phyloP scores from a whole-genome alignment of 257 asterid species.

The Fraxinus excelsior region DNA sequence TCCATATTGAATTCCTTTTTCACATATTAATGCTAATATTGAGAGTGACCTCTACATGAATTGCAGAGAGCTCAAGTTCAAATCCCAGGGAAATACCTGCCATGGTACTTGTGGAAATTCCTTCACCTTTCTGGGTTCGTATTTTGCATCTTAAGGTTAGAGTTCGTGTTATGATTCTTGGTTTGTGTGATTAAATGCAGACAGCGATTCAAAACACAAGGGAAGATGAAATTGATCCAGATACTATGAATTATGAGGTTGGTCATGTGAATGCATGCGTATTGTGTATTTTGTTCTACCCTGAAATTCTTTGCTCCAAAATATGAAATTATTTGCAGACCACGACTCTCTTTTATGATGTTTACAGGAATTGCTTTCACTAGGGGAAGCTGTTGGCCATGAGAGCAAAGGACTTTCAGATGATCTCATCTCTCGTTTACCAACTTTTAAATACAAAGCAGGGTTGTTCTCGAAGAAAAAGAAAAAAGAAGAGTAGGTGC shows the following conservation, averaged over 20 bases:
- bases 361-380: slow-evolving; percentile 68
- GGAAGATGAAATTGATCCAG: slow-evolving; percentile 77
- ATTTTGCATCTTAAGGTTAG: slow-evolving; percentile 20
- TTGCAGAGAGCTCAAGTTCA: slow-evolving; percentile 54
- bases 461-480: slow-evolving; percentile 51
- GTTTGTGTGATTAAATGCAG: slow-evolving; percentile 40
- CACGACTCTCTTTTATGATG: slow-evolving; percentile 14
- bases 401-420: slow-evolving; percentile 79
- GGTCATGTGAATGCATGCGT: slow-evolving; percentile 8
- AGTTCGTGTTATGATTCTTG: slow-evolving; percentile 3
- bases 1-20: background rate
- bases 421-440: slow-evolving; percentile 68
- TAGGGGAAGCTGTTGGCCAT: slow-evolving; percentile 82
- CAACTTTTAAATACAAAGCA: slow-evolving; percentile 68
- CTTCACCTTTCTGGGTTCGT: slow-evolving; percentile 20
- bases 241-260: slow-evolving; percentile 89
- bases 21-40: background rate
- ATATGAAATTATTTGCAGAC: background rate
- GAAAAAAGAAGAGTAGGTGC: slow-evolving; percentile 32
- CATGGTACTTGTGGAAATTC: slow-evolving; percentile 44
- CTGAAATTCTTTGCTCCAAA: slow-evolving; percentile 11
- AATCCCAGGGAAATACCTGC: slow-evolving; percentile 34
- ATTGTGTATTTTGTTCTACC: background rate
- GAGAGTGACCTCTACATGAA: slow-evolving; percentile 28
- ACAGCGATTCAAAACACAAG: slow-evolving; percentile 37